Conservation (phyloP, 2,329 filamentous ascomycete genomes). For the Laburnicola sp. region DNA sequence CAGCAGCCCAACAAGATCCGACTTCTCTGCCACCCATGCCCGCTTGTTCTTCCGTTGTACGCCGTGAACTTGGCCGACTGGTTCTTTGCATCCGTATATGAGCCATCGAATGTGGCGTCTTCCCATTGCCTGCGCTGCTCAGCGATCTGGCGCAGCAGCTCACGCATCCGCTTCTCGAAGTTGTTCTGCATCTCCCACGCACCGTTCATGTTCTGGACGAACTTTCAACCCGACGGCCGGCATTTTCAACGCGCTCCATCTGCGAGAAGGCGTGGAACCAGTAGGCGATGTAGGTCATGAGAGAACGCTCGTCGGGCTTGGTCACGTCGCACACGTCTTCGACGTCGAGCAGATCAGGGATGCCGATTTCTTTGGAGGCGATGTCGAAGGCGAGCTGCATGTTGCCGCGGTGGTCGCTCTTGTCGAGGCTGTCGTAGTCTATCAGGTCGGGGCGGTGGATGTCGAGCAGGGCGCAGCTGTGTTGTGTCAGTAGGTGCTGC, state of each 20-base stretch:
- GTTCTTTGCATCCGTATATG: conserved; percentile 87
- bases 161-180: conserved; percentile 88
- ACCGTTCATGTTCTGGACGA: conserved; percentile 97
- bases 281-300: conserved; percentile 99
- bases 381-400: conserved; percentile 99
- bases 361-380: conserved; percentile 93
- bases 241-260: conserved; percentile 98
- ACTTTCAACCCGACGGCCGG: conserved; percentile 96
- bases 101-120: conserved; percentile 81
- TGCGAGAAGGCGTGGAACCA: conserved; percentile 99
- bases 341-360: conserved; percentile 91
- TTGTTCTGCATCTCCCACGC: conserved; percentile 99
- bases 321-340: conserved; percentile 97
- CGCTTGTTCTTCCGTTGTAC: conserved; percentile 94
- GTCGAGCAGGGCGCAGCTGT: conserved; percentile 81
- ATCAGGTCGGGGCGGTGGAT: conserved; percentile 97
- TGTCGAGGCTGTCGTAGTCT: conserved; percentile 93
- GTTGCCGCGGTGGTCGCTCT: conserved; percentile 90
- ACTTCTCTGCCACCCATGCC: conserved; percentile 97
- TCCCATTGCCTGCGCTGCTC: conserved; percentile 77
- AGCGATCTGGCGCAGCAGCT: conserved; percentile 73
- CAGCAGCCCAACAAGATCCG: conserved; percentile 85
- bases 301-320: conserved; percentile 90
- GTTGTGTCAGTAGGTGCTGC: conserved; percentile 11
- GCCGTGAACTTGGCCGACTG: conserved; percentile 78